These are phyloP conservation scores for Scenedesmus sp. DNA, from an alignment of 163 green algal genomes.

Conservation along the genomic window DNA sequence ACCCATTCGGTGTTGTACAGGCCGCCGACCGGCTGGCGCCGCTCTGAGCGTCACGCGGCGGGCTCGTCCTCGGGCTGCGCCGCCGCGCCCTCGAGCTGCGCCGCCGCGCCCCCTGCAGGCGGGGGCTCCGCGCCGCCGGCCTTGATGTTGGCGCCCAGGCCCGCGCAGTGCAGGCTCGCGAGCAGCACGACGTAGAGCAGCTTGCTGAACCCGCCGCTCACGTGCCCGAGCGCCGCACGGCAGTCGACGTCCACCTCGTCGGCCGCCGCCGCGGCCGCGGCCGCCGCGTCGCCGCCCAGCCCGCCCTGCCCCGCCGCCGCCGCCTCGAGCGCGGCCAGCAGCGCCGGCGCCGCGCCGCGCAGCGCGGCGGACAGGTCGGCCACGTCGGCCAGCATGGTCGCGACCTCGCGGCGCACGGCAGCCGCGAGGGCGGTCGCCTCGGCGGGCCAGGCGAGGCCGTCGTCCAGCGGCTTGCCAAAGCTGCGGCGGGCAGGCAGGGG, in stretches of 20 bases:
- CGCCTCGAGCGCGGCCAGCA: not conserved
- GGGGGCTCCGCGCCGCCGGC: too few species aligned
- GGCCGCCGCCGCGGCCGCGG: conserved; percentile 3
- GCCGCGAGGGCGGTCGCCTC: not conserved
- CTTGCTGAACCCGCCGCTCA: conserved; percentile 30
- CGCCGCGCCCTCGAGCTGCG: too few species aligned
- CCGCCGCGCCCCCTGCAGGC: too few species aligned
- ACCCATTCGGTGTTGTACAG: too few species aligned
- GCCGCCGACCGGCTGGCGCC: too few species aligned
- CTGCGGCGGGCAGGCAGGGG: not conserved
- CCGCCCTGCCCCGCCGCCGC: not conserved
- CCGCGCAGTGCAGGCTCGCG: conserved; percentile 28
- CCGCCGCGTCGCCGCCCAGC: not conserved
- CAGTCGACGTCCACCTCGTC: conserved; percentile 20
- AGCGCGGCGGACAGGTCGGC: conserved; percentile 4
- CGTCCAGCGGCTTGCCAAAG: conserved; percentile 38
- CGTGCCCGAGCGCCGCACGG: not conserved
- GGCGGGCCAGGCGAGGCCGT: conserved; percentile 33
- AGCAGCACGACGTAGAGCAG: conserved; percentile 47
- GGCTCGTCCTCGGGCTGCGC: too few species aligned
- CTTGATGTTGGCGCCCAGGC: too few species aligned
- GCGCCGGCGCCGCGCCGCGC: not conserved
- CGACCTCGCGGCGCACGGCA: conserved; percentile 15
- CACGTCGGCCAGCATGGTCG: conserved; percentile 29
- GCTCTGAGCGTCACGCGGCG: too few species aligned